Evolutionary conservation across 1,284 basidiomycete species (phyloP), one percentile per base, ranked within the genome.

Genomic region (Cutaneotrichosporon curvatum): DNA sequence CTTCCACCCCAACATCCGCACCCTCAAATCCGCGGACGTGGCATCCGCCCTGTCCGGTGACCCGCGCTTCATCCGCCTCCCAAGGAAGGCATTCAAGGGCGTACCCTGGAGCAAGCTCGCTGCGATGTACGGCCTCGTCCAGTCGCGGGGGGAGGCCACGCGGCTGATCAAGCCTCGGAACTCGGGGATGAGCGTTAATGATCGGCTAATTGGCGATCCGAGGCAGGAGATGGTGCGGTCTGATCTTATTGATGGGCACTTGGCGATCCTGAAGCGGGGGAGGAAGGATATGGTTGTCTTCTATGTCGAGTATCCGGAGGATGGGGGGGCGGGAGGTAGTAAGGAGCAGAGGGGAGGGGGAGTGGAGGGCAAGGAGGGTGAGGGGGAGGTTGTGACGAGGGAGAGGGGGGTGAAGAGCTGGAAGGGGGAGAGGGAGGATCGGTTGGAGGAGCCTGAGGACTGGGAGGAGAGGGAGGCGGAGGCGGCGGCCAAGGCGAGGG

Each of bases 261-360:
- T 91, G 6, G 79, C 78, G 10, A 78, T 92, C 47, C 56, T 92
- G 19, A 78, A 84, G 40, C 78, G 81, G 25, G 89, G 89, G 5
- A 87, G 83, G 68, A 80, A 83, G 53, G 84, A 82, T 43, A 75
- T 83, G 48, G 68, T 81, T n/a, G 76, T 90, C 38, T 63, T 89
- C 5, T 79, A 63, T 39, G 31, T 72, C 16, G 67, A 70, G 12
- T 8, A 23, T 28, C 25, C 12, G 25, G 25, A 28, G 5, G 20
- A 23, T 16, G 14, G 12, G 2, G 7, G n/a, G 33, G 7, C 4
- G 33, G 33, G 8, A 12, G 12, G 25, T 28, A 28, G 25, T 28
- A 28, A 28, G 25, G 25, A n/a, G n/a, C n/a, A n/a, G n/a, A n/a
- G n/a, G n/a, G n/a, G n/a, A n/a, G n/a, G n/a, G n/a, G n/a, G n/a